Evolutionary conservation across 805 yeast species (phyloP).

Genomic region (Saccharomycopsis capsularis): DNA sequence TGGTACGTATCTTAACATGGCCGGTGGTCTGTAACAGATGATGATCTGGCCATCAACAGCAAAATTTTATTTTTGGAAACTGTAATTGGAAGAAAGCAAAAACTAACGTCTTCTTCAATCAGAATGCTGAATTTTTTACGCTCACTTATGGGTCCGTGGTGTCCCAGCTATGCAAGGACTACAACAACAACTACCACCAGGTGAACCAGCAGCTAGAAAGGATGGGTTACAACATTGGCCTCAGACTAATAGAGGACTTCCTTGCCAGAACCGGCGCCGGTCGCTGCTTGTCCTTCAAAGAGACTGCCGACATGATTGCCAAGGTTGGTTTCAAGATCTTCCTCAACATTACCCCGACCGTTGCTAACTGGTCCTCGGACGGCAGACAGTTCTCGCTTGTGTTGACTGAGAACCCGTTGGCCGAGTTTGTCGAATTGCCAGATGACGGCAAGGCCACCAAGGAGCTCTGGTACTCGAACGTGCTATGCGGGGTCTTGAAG

Average conservation of each 20-base stretch:
- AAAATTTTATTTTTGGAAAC: no score
- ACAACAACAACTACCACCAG: conserved; percentile 61
- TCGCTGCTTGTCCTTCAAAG: conserved; percentile 71
- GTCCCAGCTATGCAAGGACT: conserved; percentile 82
- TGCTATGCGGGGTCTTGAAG: conserved; percentile 79
- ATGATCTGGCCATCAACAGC: no score
- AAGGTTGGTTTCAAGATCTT: conserved; percentile 89
- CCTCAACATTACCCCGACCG: conserved; percentile 69
- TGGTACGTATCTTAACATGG: conserved; percentile 40
- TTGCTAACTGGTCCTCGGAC: conserved; percentile 71
- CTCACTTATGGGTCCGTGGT: conserved; percentile 92
- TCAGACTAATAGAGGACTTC: conserved; percentile 86
- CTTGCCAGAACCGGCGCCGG: conserved; percentile 81
- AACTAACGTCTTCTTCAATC: conserved; percentile 13
- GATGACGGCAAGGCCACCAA: conserved; percentile 60
- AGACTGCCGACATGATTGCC: conserved; percentile 79
- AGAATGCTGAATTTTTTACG: conserved; percentile 88
- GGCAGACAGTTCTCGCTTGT: conserved; percentile 67
- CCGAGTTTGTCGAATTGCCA: conserved; percentile 93
- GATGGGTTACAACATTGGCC: conserved; percentile 95
- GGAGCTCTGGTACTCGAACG: conserved; percentile 89
- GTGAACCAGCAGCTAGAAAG: conserved; percentile 80
- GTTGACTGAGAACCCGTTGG: conserved; percentile 79
- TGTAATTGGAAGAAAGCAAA: no score
- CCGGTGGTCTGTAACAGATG: no score